phyloP scores from a whole-genome alignment of 1,139 yeast genomes.

The Suhomyces bribrorum region DNA sequence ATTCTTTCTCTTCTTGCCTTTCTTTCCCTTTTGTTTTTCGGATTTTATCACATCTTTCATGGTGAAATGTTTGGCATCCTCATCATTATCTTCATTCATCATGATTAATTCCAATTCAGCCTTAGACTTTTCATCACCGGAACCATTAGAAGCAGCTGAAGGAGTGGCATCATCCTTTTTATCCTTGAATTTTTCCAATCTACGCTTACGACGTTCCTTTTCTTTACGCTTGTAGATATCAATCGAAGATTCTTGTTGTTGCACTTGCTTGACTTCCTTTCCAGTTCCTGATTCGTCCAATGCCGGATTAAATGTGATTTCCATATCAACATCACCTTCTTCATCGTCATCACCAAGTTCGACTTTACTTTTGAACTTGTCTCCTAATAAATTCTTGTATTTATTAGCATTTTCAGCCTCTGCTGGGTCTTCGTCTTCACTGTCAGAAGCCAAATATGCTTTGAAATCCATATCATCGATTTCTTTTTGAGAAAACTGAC shows the following conservation, averaged over 20 bases:
- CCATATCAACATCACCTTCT: conserved; percentile 84
- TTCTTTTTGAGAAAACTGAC: conserved; percentile 86
- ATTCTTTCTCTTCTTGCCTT: conserved; percentile 49
- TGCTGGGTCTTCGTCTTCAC: conserved; percentile 55
- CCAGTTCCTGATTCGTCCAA: conserved; percentile 42
- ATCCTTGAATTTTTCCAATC: conserved; percentile 73
- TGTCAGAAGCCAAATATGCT: conserved; percentile 91
- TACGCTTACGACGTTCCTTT: conserved; percentile 83
- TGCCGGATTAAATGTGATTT: conserved; percentile 93
- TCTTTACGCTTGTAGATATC: conserved; percentile 85
- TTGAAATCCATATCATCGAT: conserved; percentile 95
- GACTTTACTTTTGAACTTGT: conserved; percentile 38
- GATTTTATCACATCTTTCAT: conserved; percentile 77
- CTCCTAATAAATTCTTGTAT: conserved; percentile 63
- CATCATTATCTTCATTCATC: conserved; percentile 61
- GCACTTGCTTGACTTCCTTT: conserved; percentile 29
- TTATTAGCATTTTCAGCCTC: conserved; percentile 52
- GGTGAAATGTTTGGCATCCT: conserved; percentile 62
- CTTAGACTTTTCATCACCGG: conserved; percentile 45
- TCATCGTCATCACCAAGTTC: conserved; percentile 35
- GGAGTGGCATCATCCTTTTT: conserved; percentile 29
- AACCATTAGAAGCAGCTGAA: conserved; percentile 16
- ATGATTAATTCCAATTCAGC: conserved; percentile 78
- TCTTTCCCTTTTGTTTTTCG: conserved; percentile 63
- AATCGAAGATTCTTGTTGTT: conserved; percentile 71